Percentiles rank a stretch among this genome's conserved stretches.
Evolutionary conservation across 2,329 filamentous ascomycete species (phyloP).

Genomic region (Malbranchea cinnamomea): DNA sequence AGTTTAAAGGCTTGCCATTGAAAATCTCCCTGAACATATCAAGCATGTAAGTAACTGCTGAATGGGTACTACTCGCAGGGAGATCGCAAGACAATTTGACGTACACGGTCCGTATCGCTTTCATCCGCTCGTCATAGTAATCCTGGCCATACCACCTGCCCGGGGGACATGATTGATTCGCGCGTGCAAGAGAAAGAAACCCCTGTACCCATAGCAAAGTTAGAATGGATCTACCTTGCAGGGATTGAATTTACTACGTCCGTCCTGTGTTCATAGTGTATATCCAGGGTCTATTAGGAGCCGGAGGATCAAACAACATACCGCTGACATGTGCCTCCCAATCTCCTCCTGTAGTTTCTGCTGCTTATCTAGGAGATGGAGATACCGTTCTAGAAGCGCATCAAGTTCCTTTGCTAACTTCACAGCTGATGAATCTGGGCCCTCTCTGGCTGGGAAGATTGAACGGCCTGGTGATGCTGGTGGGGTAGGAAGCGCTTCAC

Average conservation of each 20-base stretch:
- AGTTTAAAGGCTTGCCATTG: too few species aligned
- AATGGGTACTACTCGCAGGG: background rate
- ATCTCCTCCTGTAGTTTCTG: constrained; percentile 26
- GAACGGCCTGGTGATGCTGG: constrained; percentile 10
- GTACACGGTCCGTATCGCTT: constrained; percentile 29
- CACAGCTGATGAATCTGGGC: constrained; percentile 10
- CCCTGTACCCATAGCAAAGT: constrained; percentile 21
- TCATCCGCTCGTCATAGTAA: constrained; percentile 37
- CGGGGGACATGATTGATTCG: constrained; percentile 32
- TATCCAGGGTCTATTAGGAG: too few species aligned
- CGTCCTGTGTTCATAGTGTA: too few species aligned
- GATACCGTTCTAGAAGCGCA: constrained; percentile 27
- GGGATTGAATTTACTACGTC: too few species aligned
- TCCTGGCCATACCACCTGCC: constrained; percentile 33
- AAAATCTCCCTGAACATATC: too few species aligned
- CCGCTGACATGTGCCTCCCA: constrained; percentile 24
- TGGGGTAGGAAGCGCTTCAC: constrained; percentile 8
- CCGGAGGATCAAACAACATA: constrained; percentile 12
- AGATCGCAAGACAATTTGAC: too few species aligned
- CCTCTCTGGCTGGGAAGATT: too few species aligned
- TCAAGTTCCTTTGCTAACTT: constrained; percentile 24
- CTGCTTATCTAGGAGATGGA: constrained; percentile 28
- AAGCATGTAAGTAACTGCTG: background rate
- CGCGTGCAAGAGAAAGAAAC: constrained; percentile 33
- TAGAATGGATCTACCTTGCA: constrained; percentile 12